Conservation (phyloP, 805 yeast species). For the Suhomyces sp. region DNA sequence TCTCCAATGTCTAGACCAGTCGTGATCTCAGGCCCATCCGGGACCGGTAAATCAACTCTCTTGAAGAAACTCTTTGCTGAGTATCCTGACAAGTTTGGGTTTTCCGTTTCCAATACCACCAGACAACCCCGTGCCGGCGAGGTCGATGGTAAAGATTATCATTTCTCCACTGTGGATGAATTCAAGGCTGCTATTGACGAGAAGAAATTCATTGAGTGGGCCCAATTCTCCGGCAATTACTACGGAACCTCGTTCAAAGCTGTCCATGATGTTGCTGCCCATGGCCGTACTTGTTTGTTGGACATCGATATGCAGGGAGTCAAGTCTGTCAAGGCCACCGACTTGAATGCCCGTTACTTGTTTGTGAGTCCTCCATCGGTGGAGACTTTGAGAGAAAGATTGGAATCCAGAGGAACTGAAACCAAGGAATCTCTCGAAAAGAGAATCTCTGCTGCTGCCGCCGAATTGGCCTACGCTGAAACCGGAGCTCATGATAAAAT, state of each 20-base stretch:
- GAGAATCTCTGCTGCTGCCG: slow-evolving; percentile 82
- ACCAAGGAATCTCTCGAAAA: slow-evolving; percentile 79
- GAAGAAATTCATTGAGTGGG: slow-evolving; percentile 90
- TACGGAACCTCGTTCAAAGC: slow-evolving; percentile 92
- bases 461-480: slow-evolving; percentile 85
- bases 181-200: slow-evolving; percentile 76
- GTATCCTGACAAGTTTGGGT: slow-evolving; percentile 87
- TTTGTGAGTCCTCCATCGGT: slow-evolving; percentile 93
- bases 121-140: slow-evolving; percentile 92
- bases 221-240: slow-evolving; percentile 95
- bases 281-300: slow-evolving; percentile 78
- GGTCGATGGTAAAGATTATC: slow-evolving; percentile 82
- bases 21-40: slow-evolving; percentile 96
- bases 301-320: slow-evolving; percentile 99
- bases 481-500: slow-evolving; percentile 90
- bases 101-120: slow-evolving; percentile 92
- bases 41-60: slow-evolving; percentile 93
- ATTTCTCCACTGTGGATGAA: slow-evolving; percentile 76
- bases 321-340: slow-evolving; percentile 79
- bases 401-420: slow-evolving; percentile 92
- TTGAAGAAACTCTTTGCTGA: slow-evolving; percentile 87
- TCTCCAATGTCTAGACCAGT: slow-evolving; percentile 63
- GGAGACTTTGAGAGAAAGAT: slow-evolving; percentile 71
- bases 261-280: slow-evolving; percentile 67
- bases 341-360: slow-evolving; percentile 78